Evolutionary conservation across 441 rosid species (phyloP).

Genomic region (Omphalea diandra): DNA sequence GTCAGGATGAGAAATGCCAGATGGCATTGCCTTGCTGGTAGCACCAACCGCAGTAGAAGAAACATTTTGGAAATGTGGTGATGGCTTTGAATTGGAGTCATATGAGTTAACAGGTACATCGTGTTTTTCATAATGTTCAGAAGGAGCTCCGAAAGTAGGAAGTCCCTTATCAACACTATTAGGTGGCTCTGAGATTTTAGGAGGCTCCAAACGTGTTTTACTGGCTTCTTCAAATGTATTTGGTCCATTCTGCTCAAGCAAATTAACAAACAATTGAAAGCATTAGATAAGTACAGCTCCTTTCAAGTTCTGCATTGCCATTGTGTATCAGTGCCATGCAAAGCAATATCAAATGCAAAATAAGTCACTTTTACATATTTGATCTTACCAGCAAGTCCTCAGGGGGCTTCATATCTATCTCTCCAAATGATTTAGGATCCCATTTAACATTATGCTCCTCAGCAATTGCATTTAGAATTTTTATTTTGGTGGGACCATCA

Average conservation of each 20-base stretch:
- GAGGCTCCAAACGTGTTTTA: constrained; percentile 35
- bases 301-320: neutral
- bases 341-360: constrained; percentile 1
- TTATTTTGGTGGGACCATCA: constrained; percentile 78
- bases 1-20: constrained; percentile 35
- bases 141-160: constrained; percentile 33
- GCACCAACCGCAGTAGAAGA: constrained; percentile 29
- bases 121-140: constrained; percentile 34
- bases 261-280: constrained; percentile 8
- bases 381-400: constrained; percentile 60
- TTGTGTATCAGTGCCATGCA: neutral
- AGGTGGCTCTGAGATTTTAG: constrained; percentile 30
- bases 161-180: constrained; percentile 34
- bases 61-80: constrained; percentile 34
- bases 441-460: constrained; percentile 71
- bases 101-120: constrained; percentile 36
- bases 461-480: constrained; percentile 73
- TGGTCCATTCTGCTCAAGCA: constrained; percentile 63
- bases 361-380: constrained; percentile 4
- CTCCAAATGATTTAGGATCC: constrained; percentile 69
- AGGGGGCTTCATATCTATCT: constrained; percentile 47
- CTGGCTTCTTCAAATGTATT: constrained; percentile 50
- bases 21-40: constrained; percentile 19
- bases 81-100: constrained; percentile 30
- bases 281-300: neutral